Base-by-base conservation (phyloP, 768 basidiomycete species). In the Tricholoma hemisulphureum region DNA sequence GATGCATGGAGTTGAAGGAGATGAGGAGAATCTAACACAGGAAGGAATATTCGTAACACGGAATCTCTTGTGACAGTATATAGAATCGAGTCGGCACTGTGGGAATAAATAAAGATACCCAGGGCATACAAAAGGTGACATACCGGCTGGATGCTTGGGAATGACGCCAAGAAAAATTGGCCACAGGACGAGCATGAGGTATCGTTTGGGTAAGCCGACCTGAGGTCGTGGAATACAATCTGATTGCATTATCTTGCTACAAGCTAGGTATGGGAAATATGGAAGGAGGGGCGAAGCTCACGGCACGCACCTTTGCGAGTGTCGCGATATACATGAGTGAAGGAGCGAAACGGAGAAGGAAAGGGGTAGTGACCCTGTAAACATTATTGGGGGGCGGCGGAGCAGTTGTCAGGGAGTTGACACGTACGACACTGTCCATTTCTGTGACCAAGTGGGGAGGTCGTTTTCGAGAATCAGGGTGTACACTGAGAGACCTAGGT, bases 21-120 rank as follows among this genome's bases (percentile, higher is more conserved):
- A 60, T 86, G 84, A 11, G 93, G 93, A 14, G 87, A 84, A 69
- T 97, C 95, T 45, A 97, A 74, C 11, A 97, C 91, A 5, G 95
- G 92, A 31, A 91, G 75, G 70, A 92, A 95, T 65, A 97, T 85
- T 21, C 95, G 86, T 32, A 96, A 69, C 4, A 88, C 88, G 1
- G 90, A 83, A 64, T 95, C 91, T 23, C 85, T 83, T 13, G 95
- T 93, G 58, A 91, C 81, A 32, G 93, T 94, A 68, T 91, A 95
- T 3, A 96, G 77, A 55, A 88, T 84, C 2, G 88, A 76, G 67
- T 92, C 89, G 65, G 88, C 86, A 39, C 91, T 91, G 61, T 4
- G 32, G 57, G 23, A 48, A 60, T 9, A 62, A 49, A 18, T 43
- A 23, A 35, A 13, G 14, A 32, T 18, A 23, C 20, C 49, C 10